phyloP scores from a whole-genome alignment of 441 rosid species.

The Brassica balearica region DNA sequence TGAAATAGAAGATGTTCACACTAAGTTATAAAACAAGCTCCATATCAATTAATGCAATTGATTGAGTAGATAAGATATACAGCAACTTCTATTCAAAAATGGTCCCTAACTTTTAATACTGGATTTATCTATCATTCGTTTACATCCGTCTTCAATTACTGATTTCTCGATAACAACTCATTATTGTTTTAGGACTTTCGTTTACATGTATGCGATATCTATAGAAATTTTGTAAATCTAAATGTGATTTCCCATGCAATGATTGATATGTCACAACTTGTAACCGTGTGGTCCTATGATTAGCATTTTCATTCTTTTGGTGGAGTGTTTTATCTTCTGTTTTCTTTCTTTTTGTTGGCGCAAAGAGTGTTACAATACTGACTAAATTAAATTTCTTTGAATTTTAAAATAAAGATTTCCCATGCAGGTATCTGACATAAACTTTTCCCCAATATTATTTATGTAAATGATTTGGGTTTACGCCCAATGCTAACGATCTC shows the following conservation, averaged over 20 bases:
- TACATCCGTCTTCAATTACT: slow-evolving; percentile 32
- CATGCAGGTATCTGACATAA: not conserved
- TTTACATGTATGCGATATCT: slow-evolving; percentile 20
- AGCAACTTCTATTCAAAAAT: slow-evolving; percentile 29
- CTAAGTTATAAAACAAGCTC: not conserved
- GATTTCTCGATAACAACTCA: slow-evolving; percentile 23
- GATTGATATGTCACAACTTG: slow-evolving; percentile 15
- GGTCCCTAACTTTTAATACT: slow-evolving; percentile 42
- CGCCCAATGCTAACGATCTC: not conserved
- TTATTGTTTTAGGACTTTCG: not conserved
- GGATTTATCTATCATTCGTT: slow-evolving; percentile 36
- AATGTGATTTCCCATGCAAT: slow-evolving; percentile 6
- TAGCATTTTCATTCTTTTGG: slow-evolving; percentile 2
- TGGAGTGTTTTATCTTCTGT: not conserved
- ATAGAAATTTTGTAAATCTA: not conserved
- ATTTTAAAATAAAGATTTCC: not conserved
- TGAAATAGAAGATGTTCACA: slow-evolving; percentile 31
- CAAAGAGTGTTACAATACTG: not conserved
- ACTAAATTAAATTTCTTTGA: not conserved
- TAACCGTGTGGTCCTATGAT: slow-evolving; percentile 41
- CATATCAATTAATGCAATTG: slow-evolving; percentile 36
- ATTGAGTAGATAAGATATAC: slow-evolving; percentile 36
- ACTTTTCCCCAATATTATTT: not conserved
- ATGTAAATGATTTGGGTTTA: not conserved
- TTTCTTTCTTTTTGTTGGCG: not conserved